These are phyloP conservation scores for Raddia distichophylla DNA, from an alignment of 176 grass and related monocot genomes.

Conservation along the genomic window DNA sequence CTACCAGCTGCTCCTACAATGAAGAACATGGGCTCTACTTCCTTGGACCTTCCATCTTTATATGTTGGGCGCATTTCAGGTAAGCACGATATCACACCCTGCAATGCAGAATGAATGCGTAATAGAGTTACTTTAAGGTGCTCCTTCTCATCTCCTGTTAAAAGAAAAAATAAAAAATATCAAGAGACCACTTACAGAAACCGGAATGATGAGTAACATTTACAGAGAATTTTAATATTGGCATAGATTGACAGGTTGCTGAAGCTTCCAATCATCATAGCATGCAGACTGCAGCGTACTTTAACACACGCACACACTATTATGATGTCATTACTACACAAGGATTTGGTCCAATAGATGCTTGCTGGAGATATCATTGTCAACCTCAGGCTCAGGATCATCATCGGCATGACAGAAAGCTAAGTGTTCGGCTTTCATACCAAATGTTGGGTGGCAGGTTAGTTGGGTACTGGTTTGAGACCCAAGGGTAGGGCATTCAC, in stretches of 20 bases:
- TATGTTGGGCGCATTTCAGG: conserved; percentile 84
- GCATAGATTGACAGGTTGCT: neutral
- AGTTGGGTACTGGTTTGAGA: too few relatives aligned
- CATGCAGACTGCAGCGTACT: conserved; percentile 5
- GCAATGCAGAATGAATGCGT: conserved; percentile 86
- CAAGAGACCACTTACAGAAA: conserved; percentile 17
- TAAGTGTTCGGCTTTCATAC: too few relatives aligned
- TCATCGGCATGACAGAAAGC: too few relatives aligned
- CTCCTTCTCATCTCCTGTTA: conserved; percentile 87
- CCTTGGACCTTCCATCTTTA: conserved; percentile 62
- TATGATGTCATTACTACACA: too few relatives aligned
- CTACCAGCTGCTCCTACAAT: conserved; percentile 85
- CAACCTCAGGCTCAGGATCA: too few relatives aligned
- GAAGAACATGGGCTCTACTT: conserved; percentile 55
- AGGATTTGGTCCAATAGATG: too few relatives aligned
- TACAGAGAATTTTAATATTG: neutral
- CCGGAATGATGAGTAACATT: neutral
- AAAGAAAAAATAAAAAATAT: conserved; percentile 36
- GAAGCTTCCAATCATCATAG: neutral
- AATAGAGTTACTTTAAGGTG: conserved; percentile 92
- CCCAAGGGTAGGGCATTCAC: too few relatives aligned
- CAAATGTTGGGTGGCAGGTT: too few relatives aligned
- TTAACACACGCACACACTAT: neutral
- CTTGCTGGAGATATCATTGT: too few relatives aligned
- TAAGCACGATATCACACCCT: conserved; percentile 97